A percentile compares a stretch with the other conserved stretches of the same genome.
These are phyloP conservation scores for Russula griseocarnosa DNA, from an alignment of 768 basidiomycete species.

Conservation along the genomic window DNA sequence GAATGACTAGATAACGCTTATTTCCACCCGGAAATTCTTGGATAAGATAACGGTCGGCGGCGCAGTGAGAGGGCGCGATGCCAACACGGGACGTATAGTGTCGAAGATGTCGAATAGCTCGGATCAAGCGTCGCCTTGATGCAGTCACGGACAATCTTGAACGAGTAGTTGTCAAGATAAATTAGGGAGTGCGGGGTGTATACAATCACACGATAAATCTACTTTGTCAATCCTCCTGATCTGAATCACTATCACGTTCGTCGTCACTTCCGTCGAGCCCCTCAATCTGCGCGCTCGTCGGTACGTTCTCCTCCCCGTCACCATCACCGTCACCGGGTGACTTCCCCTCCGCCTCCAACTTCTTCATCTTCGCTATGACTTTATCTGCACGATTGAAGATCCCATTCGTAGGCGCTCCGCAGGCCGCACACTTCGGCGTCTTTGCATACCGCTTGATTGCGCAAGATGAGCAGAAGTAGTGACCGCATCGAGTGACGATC, in stretches of 20 bases:
- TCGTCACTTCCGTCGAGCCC: constrained; percentile 35
- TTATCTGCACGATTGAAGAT: constrained; percentile 97
- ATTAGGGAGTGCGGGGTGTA: constrained; percentile 3
- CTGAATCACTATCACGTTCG: constrained; percentile 39
- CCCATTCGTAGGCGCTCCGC: constrained; percentile 87
- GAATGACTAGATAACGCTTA: background rate
- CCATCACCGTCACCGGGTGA: constrained; percentile 39
- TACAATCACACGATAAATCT: constrained; percentile 11
- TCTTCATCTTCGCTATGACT: constrained; percentile 81
- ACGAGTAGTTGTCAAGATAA: constrained; percentile 16
- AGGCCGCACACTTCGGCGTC: constrained; percentile 94
- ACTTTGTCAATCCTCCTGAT: constrained; percentile 23
- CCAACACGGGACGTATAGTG: background rate
- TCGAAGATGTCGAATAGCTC: constrained; percentile 5
- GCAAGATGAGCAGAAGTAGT: constrained; percentile 93
- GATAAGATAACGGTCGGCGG: constrained; percentile 6
- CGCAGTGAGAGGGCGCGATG: background rate
- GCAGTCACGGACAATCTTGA: constrained; percentile 2
- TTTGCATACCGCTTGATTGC: constrained; percentile 93
- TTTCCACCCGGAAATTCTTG: background rate
- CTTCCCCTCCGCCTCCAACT: constrained; percentile 58
- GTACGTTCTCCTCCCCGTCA: constrained; percentile 41
- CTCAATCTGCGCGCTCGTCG: constrained; percentile 30
- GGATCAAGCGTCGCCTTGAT: constrained; percentile 17
- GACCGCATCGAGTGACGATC: constrained; percentile 92